Evolutionary conservation across 805 yeast species (phyloP), one percentile per base, ranked within the genome.

Genomic region (Candida ovalis): DNA sequence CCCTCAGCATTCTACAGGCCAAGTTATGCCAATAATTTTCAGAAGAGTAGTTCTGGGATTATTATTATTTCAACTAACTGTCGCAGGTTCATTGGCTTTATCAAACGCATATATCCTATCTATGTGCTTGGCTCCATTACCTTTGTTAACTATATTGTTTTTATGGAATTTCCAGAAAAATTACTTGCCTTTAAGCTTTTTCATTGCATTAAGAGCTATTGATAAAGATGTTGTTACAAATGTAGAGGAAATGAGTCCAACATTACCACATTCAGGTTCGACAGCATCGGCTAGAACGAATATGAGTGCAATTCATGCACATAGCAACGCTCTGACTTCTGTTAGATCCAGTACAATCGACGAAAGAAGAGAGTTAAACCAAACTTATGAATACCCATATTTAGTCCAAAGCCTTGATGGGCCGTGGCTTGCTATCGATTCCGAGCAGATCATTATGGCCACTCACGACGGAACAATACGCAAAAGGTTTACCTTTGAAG

Each of bases 1-100:
- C 65, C 91, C 96, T 9, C 97, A 95, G 35, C 98, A 94, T 68
- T 90, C 97, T 0, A 94, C 97, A 0, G 99, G 98, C 1, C 87
- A 86, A 62, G 95, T 92, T 1, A 92, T 97, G 98, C 96, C 97
- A 0, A 72, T 90, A 43, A 83, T 92, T 2, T 86, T 87, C 60
- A 75, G 96, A 57, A 75, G 99, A 55, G 81, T 91, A 1, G 80
- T 87, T 47, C 62, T 89, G 49, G 98, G 98, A 0, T 68, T 92
- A 23, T 67, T 87, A 30, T 72, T 92, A 15, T 90, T 92, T 65
- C 99, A 94, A 62, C 68, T 92, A 50, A 89, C 96, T 12, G 90
- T 91, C 88, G 89, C 92, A 0, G 98, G 98, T 2, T 82, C 95
- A 0, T 73, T 92, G 50, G 77, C 80, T 2, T 76, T 88, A 48